Percentiles rank a stretch among this genome's conserved stretches.
Conservation (phyloP, 257 asterid species). For the Cordia subcordata region DNA sequence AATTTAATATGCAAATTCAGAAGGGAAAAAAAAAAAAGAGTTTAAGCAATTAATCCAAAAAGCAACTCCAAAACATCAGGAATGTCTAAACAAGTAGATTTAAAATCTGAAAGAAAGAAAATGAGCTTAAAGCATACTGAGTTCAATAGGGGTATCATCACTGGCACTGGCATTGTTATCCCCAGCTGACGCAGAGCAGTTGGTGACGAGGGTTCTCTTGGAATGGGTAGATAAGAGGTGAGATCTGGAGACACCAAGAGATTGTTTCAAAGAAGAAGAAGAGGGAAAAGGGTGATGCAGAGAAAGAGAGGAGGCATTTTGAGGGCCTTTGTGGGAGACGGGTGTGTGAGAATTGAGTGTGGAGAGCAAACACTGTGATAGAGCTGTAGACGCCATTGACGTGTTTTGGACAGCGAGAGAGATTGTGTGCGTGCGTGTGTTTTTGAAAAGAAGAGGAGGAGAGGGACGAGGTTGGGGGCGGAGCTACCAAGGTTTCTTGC, state of each 20-base stretch:
- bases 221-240: conserved; percentile 28
- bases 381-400: conserved; percentile 65
- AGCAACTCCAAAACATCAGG: neutral
- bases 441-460: conserved; percentile 15
- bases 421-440: neutral
- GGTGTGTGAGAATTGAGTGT: conserved; percentile 28
- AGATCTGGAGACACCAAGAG: conserved; percentile 37
- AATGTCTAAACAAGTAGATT: neutral
- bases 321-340: conserved; percentile 16
- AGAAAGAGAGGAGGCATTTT: conserved; percentile 22
- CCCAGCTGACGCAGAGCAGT: conserved; percentile 31
- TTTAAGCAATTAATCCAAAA: neutral
- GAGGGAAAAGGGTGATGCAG: conserved; percentile 18
- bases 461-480: conserved; percentile 22
- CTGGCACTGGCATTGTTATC: conserved; percentile 25
- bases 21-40: too few relatives aligned
- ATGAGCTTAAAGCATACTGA: conserved; percentile 42
- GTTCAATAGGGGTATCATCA: conserved; percentile 68
- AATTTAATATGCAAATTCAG: neutral
- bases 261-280: conserved; percentile 29
- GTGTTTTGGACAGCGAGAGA: neutral
- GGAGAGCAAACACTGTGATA: conserved; percentile 52
- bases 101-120: neutral
- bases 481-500: conserved; percentile 8
- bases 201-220: conserved; percentile 33